Evolutionary conservation across 306 rosid genomes (phyloP), one percentile per base, ranked within the genome.

Genomic region (Macrotyloma uniflorum): DNA sequence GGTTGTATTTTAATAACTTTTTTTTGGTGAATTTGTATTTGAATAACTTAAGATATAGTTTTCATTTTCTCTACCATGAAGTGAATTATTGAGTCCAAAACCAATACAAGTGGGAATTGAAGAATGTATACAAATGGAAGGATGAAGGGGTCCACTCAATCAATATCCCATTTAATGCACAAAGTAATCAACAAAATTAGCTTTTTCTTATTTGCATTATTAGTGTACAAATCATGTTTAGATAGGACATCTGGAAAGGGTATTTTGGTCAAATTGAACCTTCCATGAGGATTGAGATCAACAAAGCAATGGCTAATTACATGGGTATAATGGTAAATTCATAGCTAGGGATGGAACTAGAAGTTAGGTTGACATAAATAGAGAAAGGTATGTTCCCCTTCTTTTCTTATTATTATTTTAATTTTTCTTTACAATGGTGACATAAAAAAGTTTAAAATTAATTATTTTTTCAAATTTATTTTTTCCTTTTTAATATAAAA

Each of bases 151-250:
- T 81, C 86, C 84, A 65, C 38, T 66, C 72, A 85, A 89, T 87
- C 87, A 87, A 83, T 83, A 68, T 67, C 30, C 79, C 83, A n/a
- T n/a, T 87, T 75, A 87, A 89, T 87, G 90, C 80, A 58, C 68
- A 79, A 80, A 54, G 73, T 83, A 75, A 83, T 79, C 67, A 36
- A 82, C 50, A 42, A 61, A 67, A 79, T 84, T 51, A 76, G 66
- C 83, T 59, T 51, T 36, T 79, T 70, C 2, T 73, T 59, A 64
- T 13, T 67, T 63, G 33, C 55, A 33, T n/a, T 33, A 74, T 70
- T 72, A 54, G 79, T 66, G 45, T 59, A 67, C 38, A 82, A 82
- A 33, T 50, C 22, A 76, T 26, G 1, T 58, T 23, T 58, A 6
- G 5, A 26, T 4, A 28, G 19, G 66, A 58, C 38, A 9, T 2